Percentiles rank a stretch among this genome's conserved stretches.
Evolutionary conservation across 805 yeast species (phyloP).

Genomic region (Myxozyma neotropica): DNA sequence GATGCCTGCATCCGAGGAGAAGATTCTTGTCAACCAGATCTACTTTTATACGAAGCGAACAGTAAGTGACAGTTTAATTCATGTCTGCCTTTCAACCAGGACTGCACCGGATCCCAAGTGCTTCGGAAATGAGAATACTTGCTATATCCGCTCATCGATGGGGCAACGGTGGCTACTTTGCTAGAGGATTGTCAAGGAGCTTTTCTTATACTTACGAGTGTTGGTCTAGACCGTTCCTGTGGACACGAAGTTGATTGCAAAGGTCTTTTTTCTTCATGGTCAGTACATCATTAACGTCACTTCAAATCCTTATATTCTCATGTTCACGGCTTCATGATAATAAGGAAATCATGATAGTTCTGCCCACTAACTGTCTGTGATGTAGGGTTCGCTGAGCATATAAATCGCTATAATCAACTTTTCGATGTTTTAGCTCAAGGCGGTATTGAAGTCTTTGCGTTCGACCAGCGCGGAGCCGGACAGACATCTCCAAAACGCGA

Average conservation of each 20-base stretch:
- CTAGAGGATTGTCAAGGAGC: no score
- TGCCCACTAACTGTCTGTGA: no score
- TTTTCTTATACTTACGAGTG: no score
- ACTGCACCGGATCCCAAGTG: no score
- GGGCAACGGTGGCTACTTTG: no score
- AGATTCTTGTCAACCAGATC: conserved; percentile 1
- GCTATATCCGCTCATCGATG: no score
- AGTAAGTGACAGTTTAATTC: not conserved
- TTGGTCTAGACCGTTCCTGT: conserved; percentile 27
- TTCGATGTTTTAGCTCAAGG: conserved; percentile 39
- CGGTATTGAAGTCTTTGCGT: conserved; percentile 44
- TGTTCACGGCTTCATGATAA: no score
- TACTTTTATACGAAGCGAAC: conserved; percentile 6
- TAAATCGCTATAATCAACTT: conserved; percentile 40
- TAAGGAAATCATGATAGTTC: no score
- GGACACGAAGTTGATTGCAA: conserved; percentile 35
- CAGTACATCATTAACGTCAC: not conserved
- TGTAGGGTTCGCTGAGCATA: conserved; percentile 45
- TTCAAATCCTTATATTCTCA: not conserved
- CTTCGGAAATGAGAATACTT: no score
- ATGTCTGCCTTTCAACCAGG: no score
- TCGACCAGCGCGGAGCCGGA: conserved; percentile 49
- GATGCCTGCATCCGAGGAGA: not conserved
- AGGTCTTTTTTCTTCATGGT: conserved; percentile 42
- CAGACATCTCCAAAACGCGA: conserved; percentile 38